Conservation (phyloP, 768 basidiomycete genomes). For the Russula lepida region DNA sequence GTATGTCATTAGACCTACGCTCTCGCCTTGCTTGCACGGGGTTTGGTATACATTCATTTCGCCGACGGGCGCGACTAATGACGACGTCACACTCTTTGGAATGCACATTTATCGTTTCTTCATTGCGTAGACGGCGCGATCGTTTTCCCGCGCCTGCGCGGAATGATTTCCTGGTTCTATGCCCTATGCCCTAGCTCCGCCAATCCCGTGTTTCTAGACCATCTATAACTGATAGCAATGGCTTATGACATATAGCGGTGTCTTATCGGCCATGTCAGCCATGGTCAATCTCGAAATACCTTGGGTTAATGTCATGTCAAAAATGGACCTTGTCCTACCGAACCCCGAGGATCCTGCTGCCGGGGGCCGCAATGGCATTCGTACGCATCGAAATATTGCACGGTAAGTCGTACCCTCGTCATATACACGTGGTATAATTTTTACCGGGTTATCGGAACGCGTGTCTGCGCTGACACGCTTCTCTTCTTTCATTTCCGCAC, state of each 20-base stretch:
- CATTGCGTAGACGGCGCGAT: background rate
- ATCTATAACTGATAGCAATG: constrained; percentile 12
- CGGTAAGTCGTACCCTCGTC: constrained; percentile 39
- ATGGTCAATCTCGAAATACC: constrained; percentile 98
- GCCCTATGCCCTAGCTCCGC: constrained; percentile 17
- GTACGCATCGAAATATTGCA: constrained; percentile 72
- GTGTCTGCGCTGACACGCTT: constrained; percentile 12
- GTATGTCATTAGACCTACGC: constrained; percentile 30
- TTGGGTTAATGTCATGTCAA: constrained; percentile 97
- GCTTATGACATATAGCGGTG: constrained; percentile 49
- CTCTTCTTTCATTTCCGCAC: constrained; percentile 23
- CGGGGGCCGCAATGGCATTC: constrained; percentile 60
- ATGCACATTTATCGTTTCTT: background rate
- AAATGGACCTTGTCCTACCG: constrained; percentile 91
- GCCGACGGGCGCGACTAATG: background rate
- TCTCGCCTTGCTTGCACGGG: constrained; percentile 6
- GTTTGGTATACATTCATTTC: constrained; percentile 3
- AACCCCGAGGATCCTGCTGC: constrained; percentile 49
- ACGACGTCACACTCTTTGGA: background rate
- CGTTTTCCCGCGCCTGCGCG: background rate
- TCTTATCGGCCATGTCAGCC: constrained; percentile 95
- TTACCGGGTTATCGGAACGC: constrained; percentile 8
- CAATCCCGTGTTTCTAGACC: background rate
- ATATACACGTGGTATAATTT: constrained; percentile 16
- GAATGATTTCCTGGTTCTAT: background rate